These are phyloP conservation scores for Mucor plumbeus DNA, from an alignment of 371 early-diverging fungal species.

Conservation along the genomic window DNA sequence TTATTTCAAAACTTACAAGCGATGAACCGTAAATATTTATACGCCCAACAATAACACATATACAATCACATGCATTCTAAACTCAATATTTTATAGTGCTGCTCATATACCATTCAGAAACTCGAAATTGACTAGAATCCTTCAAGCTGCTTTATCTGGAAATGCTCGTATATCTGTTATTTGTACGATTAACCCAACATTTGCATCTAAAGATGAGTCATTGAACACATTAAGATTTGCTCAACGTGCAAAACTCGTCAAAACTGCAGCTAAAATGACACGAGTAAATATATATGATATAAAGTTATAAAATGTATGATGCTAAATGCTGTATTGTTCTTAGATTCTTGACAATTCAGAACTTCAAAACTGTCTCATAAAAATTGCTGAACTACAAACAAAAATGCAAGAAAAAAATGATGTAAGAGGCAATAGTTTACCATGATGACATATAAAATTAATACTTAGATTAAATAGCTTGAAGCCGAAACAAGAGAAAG, in stretches of 20 bases:
- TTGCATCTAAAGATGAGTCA: slow-evolving; percentile 76
- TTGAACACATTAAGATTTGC: slow-evolving; percentile 90
- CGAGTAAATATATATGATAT: slow-evolving; percentile 18
- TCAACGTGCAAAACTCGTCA: slow-evolving; percentile 74
- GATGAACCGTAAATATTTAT: slow-evolving; percentile 46
- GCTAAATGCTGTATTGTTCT: slow-evolving; percentile 11
- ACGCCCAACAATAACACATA: background rate
- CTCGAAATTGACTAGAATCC: slow-evolving; percentile 90
- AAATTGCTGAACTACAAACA: slow-evolving; percentile 80
- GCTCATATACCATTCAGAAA: slow-evolving; percentile 89
- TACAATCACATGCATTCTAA: slow-evolving; percentile 9
- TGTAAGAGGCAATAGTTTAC: slow-evolving; percentile 22
- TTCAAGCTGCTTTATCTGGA: slow-evolving; percentile 85
- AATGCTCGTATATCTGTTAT: slow-evolving; percentile 85
- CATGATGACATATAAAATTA: background rate
- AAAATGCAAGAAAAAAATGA: slow-evolving; percentile 71
- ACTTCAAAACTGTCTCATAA: slow-evolving; percentile 77
- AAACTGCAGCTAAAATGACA: slow-evolving; percentile 46
- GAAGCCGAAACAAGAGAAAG: slow-evolving; percentile 46
- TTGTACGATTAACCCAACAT: slow-evolving; percentile 78
- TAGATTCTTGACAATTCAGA: slow-evolving; percentile 79
- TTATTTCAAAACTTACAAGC: slow-evolving; percentile 81
- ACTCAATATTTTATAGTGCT: slow-evolving; percentile 11
- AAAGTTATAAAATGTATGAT: too few species aligned
- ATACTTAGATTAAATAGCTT: slow-evolving; percentile 20